Evolutionary conservation across 176 grass and related monocot species (phyloP), one percentile per base, ranked within the genome.

Genomic region (Panicum miliaceum): DNA sequence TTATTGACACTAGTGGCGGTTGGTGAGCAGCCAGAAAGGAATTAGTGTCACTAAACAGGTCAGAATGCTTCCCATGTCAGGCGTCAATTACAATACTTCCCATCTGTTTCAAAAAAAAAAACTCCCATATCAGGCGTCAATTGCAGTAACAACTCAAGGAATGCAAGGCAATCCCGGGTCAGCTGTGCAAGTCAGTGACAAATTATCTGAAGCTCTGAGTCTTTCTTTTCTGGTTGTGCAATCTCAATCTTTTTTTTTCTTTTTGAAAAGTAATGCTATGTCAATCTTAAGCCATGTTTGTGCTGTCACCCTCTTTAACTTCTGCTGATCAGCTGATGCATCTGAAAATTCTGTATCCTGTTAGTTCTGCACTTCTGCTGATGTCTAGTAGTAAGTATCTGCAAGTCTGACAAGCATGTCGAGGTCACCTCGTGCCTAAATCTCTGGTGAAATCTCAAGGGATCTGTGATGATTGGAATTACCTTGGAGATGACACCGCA

Each of bases 71-170:
- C 5, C 27, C 43, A 54, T n/a, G 68, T 86, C 34, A 64, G 35
- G 15, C 52, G 77, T 73, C 45, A 11, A 79, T 43, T 22, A 8
- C 7, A 19, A 3, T 86, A 76, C 22, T 40, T 78, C 5, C 27
- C n/a, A n/a, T n/a, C n/a, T n/a, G n/a, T n/a, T n/a, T n/a, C n/a
- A n/a, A n/a, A n/a, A n/a, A n/a, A n/a, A n/a, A n/a, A n/a, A n/a
- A n/a, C n/a, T n/a, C n/a, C n/a, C 43, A 54, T n/a, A 58, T 86
- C 34, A 53, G 35, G 10, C 52, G 77, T 73, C 45, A 11, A 79
- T 43, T 8, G 8, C 2, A 19, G 1, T 19, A 20, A 18, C 5
- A 53, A 6, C 16, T 53, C 51, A 54, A 54, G 19, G 1, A 54
- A 1, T 20, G 6, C 19, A 11, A 16, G n/a, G 67, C 61, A 46